phyloP scores from a whole-genome alignment of 164 flowering plant genomes.

The Piper betle region DNA sequence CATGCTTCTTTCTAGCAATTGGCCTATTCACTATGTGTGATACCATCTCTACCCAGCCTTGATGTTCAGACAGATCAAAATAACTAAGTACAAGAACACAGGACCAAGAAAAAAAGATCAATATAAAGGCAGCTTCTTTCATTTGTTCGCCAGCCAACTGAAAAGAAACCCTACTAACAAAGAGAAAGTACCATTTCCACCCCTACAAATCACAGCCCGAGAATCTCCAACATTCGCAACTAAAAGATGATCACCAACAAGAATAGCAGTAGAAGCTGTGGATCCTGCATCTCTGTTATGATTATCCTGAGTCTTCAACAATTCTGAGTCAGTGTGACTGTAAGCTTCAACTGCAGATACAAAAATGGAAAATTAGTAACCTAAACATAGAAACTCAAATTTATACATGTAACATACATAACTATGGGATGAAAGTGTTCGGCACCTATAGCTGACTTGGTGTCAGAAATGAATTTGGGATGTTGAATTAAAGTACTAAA shows the following conservation, averaged over 20 bases:
- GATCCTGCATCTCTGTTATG: conserved; percentile 97
- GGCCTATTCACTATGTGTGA: neutral
- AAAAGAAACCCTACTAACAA: no score
- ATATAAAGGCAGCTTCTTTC: no score
- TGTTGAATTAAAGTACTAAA: conserved; percentile 87
- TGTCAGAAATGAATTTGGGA: conserved; percentile 89
- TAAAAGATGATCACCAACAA: conserved; percentile 88
- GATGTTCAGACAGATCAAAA: neutral
- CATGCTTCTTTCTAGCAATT: no score
- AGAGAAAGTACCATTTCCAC: conserved; percentile 52
- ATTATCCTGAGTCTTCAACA: conserved; percentile 73
- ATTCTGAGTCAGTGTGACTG: conserved; percentile 84
- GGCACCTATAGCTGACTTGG: conserved; percentile 87
- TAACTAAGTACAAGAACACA: neutral
- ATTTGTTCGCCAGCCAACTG: no score
- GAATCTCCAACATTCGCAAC: conserved; percentile 99
- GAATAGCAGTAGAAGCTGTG: conserved; percentile 95
- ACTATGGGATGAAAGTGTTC: neutral
- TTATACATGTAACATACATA: neutral
- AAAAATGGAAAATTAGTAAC: neutral
- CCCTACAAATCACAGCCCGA: conserved; percentile 89
- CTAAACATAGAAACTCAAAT: no score
- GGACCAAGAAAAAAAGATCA: no score
- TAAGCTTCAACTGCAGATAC: conserved; percentile 76
- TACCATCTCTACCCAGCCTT: no score